Base-by-base conservation (phyloP, 2,329 filamentous ascomycete genomes). In the Neurospora crassa region DNA sequence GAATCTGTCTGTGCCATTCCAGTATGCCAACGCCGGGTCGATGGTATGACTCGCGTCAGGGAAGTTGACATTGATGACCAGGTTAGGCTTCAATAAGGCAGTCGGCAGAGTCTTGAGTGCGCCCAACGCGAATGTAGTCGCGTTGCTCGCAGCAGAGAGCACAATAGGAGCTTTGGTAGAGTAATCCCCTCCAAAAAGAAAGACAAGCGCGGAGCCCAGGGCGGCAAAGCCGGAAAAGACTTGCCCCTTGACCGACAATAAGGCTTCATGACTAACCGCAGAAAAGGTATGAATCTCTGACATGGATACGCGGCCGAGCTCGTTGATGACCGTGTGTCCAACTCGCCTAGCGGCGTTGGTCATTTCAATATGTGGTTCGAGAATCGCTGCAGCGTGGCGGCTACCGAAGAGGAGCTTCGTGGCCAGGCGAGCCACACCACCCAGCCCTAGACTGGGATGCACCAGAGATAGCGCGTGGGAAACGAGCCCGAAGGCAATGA, bases 261-360 rank as follows among this genome's bases (percentile, higher is more conserved):
- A 81, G 10, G 92, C 90, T 72, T 90, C 88, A 77, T 94, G 92
- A 71, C 91, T 93, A 75, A 92, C 83, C 67, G 91, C 89, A 0
- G 92, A 94, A 76, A 94, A 94, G 76, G 90, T 89, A 69, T 91
- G 91, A 70, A 94, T 87, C 77, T 94, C 91, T 2, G 87, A 83
- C 5, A 80, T 77, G 0, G 85, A 84, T 29, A 87, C 82, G 69
- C 85, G 80, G 0, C 85, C 84, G 40, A 86, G 79, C 42, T 89
- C 84, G 67, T 83, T 82, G 67, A 84, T 80, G 29, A 88, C 81
- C 70, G 83, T 85, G 8, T 83, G 83, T 67, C 84, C 77, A 20
- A 89, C 82, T 63, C 88, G 82, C 43, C 82, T 80, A 0, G 81
- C 81, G 1, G 85, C 84, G 29, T 78, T 80, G 11, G 78, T 79